A percentile compares a stretch with the other conserved stretches of the same genome.
Evolutionary conservation across 805 yeast species (phyloP).

Genomic region (Candida germanica): DNA sequence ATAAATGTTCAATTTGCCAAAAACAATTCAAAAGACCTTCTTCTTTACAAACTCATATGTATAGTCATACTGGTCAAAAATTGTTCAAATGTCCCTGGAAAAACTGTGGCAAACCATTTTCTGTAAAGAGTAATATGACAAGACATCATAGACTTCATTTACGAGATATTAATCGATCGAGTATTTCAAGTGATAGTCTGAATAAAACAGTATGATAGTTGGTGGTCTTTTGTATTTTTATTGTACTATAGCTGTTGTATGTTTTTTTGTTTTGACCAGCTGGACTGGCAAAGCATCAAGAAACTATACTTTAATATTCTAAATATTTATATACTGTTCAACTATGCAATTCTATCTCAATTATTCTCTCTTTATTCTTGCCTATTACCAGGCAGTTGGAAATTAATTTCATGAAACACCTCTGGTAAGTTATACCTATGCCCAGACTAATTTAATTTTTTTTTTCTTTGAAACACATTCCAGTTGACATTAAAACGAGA

Average conservation of each 20-base stretch:
- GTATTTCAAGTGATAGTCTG: not conserved
- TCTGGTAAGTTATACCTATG: no score
- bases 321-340: no score
- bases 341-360: no score
- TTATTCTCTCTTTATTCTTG: no score
- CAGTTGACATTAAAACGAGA: no score
- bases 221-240: not conserved
- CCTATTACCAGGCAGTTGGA: no score
- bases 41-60: constrained; percentile 72
- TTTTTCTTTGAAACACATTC: no score
- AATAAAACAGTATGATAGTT: not conserved
- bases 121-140: constrained; percentile 77
- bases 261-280: no score
- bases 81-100: constrained; percentile 44
- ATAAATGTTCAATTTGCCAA: constrained; percentile 56
- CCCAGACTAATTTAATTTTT: no score
- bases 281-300: no score
- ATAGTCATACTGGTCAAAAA: constrained; percentile 58
- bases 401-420: no score
- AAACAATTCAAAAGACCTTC: constrained; percentile 82
- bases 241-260: constrained; percentile 1
- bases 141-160: constrained; percentile 71
- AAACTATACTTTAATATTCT: no score
- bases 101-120: constrained; percentile 66
- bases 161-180: constrained; percentile 16